A percentile compares a stretch with the other conserved stretches of the same genome.
Evolutionary conservation across 1,139 yeast genomes (phyloP).

Genomic region (Williopsis jadinii): DNA sequence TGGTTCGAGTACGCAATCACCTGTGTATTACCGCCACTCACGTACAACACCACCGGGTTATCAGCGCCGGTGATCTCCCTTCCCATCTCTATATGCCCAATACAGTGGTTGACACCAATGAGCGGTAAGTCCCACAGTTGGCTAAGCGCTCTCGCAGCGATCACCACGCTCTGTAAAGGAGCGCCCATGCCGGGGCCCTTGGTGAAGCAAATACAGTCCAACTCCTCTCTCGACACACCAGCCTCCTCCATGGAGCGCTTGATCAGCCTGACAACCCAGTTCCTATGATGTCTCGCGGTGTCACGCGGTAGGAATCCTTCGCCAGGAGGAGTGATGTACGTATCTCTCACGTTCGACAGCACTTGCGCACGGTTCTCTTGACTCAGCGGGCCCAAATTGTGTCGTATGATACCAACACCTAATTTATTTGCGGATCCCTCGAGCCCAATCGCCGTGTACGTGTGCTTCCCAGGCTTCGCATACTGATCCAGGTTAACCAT

Average conservation of each 20-base stretch:
- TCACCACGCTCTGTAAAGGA: slow-evolving; percentile 86
- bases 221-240: slow-evolving; percentile 39
- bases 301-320: slow-evolving; percentile 96
- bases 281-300: slow-evolving; percentile 92
- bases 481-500: slow-evolving; percentile 19
- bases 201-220: slow-evolving; percentile 91
- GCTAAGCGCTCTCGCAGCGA: slow-evolving; percentile 84
- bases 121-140: slow-evolving; percentile 79
- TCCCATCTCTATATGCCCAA: slow-evolving; percentile 99
- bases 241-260: slow-evolving; percentile 63
- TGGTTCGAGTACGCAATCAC: slow-evolving; percentile 94
- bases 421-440: slow-evolving; percentile 97
- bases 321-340: slow-evolving; percentile 95
- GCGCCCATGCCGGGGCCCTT: slow-evolving; percentile 99
- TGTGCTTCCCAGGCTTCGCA: slow-evolving; percentile 23
- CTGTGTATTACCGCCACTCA: slow-evolving; percentile 97
- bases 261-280: slow-evolving; percentile 86
- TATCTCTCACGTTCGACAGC: slow-evolving; percentile 83
- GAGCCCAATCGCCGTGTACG: slow-evolving; percentile 74
- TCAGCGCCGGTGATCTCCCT: slow-evolving; percentile 93
- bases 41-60: slow-evolving; percentile 93
- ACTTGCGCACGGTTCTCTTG: slow-evolving; percentile 60
- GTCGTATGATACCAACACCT: slow-evolving; percentile 89
- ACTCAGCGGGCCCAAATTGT: slow-evolving; percentile 46
- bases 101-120: slow-evolving; percentile 94